Evolutionary conservation across 2,329 filamentous ascomycete species (phyloP), one percentile per base, ranked within the genome.

Genomic region (Venturia carpophila): DNA sequence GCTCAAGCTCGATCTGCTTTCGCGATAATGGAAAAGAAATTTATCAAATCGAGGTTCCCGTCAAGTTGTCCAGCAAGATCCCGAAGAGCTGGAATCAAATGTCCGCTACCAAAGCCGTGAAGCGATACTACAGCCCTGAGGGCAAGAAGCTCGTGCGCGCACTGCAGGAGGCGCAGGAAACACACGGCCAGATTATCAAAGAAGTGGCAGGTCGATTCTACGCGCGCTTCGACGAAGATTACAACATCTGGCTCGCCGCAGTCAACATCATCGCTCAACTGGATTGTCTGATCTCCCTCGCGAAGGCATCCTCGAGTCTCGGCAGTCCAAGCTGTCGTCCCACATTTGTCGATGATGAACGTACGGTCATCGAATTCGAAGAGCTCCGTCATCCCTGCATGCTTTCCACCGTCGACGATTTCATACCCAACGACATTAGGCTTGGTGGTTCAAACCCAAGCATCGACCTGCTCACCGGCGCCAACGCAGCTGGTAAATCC

Each of bases 341-440:
- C 0, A 78, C 82, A n/a, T 97, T 99, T 73, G 84, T 96, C 3
- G 88, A 97, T 24, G 83, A 89, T 62, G 88, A 94, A 68, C 86
- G 92, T 60, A 95, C 90, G 71, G 84, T 94, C 9, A 80, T 99
- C n/a, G 89, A 97, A 67, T 96, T 99, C 71, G 83, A 89, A 64
- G 93, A 97, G 72, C 84, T 99, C 65, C 88, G 94, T 42, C 94
- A 99, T 73, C 94, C 94, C 3, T 99, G 94, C 78, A 95, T 99
- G 84, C 82, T 92, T 67, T 90, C 89, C 67, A 90, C 88, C 3
- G 90, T 96, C 1, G 87, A 88, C 64, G 92, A 97, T 75, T 99
- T 99, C 72, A 99, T 99, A 67, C 94, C 94, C 4, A 99, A 99
- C 71, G 90, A 97, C 73, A 86, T 99, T 68, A 85, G 86, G 66